Base-by-base conservation (phyloP, 1,139 yeast species). In the Hemisphaericaspora subhashii region DNA sequence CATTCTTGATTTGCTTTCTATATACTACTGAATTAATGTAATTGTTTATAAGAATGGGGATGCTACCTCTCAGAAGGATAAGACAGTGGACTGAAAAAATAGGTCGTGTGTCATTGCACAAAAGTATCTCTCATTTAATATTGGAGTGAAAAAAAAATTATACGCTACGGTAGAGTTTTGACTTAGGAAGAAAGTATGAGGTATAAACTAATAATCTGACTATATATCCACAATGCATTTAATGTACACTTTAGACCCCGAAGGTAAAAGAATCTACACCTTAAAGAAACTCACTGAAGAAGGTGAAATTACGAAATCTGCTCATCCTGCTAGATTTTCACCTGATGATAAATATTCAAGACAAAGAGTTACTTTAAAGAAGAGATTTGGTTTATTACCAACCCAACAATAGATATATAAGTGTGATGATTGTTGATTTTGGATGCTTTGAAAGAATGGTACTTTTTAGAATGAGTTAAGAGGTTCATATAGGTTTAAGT, bases 291-390 rank as follows among this genome's bases (percentile, higher is more conserved):
- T 62, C 54, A 83, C 95, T 38, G 89, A 77, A 47, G 69, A 74
- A 9, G 98, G 98, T 48, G 96, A 89, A 66, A 89, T 92, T 74
- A 94, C 99, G 64, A 88, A 89, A 73, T 86, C 96, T 51, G 98
- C 98, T 24, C 99, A 94, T 67, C 99, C 99, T 47, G 98, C 99
- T 41, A 83, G 99, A 68, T 92, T 92, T 67, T 92, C 98, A 35
- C 99, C 99, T 54, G 99, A 92, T 64, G 99, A 92, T 79, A 92
- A 92, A 72, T 92, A 88, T 76, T 92, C 98, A 42, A 86, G 97
- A 77, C 98, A 94, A 72, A 86, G 99, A 79, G 97, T 92, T 39
- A 92, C 98, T 39, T 79, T 94, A 62, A 94, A 94, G 83, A 92
- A 88, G 79, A 85, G 98, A 75, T 90, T 73, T 65, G 84, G 84